These are phyloP conservation scores for Inonotus hispidus DNA, from an alignment of 1,284 basidiomycete species.

Conservation along the genomic window DNA sequence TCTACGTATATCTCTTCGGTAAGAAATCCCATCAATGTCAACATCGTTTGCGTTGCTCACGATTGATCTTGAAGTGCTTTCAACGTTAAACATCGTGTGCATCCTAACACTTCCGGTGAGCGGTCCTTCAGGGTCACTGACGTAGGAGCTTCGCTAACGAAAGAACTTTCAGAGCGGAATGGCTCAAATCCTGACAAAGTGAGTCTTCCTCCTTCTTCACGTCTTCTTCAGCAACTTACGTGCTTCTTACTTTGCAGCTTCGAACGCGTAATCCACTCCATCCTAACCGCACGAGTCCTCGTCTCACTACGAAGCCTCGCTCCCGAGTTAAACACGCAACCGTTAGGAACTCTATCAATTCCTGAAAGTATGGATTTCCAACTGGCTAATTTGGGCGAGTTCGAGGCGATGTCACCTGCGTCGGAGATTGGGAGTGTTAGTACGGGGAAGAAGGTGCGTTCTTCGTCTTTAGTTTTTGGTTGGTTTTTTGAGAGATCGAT, in stretches of 20 bases:
- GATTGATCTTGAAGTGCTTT: neutral
- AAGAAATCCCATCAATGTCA: neutral
- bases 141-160: neutral
- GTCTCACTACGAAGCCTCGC: neutral
- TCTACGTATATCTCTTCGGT: conserved; percentile 3
- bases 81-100: neutral
- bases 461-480: too few relatives aligned
- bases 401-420: too few relatives aligned
- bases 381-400: too few relatives aligned
- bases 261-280: conserved; percentile 1
- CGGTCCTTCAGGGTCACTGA: neutral
- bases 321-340: too few relatives aligned
- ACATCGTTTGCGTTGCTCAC: neutral
- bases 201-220: neutral
- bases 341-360: too few relatives aligned
- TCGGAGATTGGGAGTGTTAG: too few relatives aligned
- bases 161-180: neutral
- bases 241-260: neutral
- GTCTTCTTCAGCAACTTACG: neutral
- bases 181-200: neutral
- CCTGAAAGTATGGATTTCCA: too few relatives aligned
- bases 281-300: neutral
- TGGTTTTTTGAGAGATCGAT: too few relatives aligned
- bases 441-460: too few relatives aligned
- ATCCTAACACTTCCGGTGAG: neutral